Evolutionary conservation across 2,329 filamentous ascomycete genomes (phyloP), one percentile per base, ranked within the genome.

Genomic region (Colletotrichum zoysiae): DNA sequence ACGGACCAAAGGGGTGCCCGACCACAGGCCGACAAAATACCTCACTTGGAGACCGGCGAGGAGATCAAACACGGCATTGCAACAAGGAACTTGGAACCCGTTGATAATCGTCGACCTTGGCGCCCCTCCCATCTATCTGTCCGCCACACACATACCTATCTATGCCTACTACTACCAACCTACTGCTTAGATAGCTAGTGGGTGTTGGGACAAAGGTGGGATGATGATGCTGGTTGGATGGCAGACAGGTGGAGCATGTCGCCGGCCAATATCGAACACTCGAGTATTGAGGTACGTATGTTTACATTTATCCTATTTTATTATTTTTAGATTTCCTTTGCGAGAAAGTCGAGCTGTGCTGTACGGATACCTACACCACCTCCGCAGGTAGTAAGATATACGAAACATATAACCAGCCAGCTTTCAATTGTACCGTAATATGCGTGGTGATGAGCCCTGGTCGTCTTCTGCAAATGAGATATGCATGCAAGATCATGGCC

Each of bases 1-100:
- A 35, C 30, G 59, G 23, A 38, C 65, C 50, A 64, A 35, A 64
- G 40, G 57, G 59, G 38, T 57, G 26, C 30, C 35, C 40, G 33
- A 23, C 38, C 48, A 33, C 33, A 16, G 33, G 14, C 46, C 40
- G 11, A 18, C 30, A 42, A 64, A 64, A 48, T 68, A 56, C 50
- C 65, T 56, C 59, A 63, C 20, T 40, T 33, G 14, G 48, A 40
- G 38, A 18, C 33, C 58, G 42, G 38, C 30, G n/a, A 38, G 59
- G 16, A 26, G 30, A 62, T 35, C 59, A 62, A 50, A 11, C n/a
- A 62, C 33, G n/a, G n/a, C 44, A 14, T 40, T 30, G 46, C 33
- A 33, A 35, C 55, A 23, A 18, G n/a, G 35, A 40, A 58, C 55
- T 9, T 58, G n/a, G 55, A 58, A 26, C n/a, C 14, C n/a, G 35